Evolutionary conservation across 768 basidiomycete species (phyloP).

Genomic region (Pleurotus ostreatus): DNA sequence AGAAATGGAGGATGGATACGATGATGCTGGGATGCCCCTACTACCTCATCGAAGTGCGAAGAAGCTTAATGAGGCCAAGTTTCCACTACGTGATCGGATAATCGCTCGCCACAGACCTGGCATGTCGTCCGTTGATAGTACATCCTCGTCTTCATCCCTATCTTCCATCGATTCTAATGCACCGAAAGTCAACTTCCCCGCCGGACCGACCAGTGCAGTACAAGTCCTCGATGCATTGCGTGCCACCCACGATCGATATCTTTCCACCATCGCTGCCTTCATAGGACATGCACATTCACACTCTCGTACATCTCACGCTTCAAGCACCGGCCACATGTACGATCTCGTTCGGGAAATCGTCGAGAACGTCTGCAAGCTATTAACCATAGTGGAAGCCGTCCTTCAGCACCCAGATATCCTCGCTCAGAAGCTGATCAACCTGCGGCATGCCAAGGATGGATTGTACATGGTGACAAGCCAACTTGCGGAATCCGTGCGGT

Average conservation of each 20-base stretch:
- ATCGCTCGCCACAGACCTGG: constrained; percentile 36
- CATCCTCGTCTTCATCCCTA: constrained; percentile 65
- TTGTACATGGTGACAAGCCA: constrained; percentile 81
- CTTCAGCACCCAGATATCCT: constrained; percentile 72
- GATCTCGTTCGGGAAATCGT: constrained; percentile 94
- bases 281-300: constrained; percentile 97
- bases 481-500: constrained; percentile 85
- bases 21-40: constrained; percentile 30
- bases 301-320: constrained; percentile 85
- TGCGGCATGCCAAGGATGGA: constrained; percentile 71
- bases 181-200: constrained; percentile 58
- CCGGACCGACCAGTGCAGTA: constrained; percentile 62
- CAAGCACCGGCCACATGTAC: constrained; percentile 89
- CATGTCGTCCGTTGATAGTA: constrained; percentile 60
- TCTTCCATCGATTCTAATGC: constrained; percentile 57
- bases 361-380: constrained; percentile 86
- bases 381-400: constrained; percentile 89
- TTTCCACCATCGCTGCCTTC: constrained; percentile 94
- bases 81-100: constrained; percentile 31
- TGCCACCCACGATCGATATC: constrained; percentile 83
- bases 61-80: constrained; percentile 34
- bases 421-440: constrained; percentile 53
- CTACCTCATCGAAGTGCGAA: constrained; percentile 24
- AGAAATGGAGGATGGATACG: constrained; percentile 35
- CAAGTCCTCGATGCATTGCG: constrained; percentile 76